Conservation (phyloP, 441 rosid species). For the Pelargonium cotyledonis region DNA sequence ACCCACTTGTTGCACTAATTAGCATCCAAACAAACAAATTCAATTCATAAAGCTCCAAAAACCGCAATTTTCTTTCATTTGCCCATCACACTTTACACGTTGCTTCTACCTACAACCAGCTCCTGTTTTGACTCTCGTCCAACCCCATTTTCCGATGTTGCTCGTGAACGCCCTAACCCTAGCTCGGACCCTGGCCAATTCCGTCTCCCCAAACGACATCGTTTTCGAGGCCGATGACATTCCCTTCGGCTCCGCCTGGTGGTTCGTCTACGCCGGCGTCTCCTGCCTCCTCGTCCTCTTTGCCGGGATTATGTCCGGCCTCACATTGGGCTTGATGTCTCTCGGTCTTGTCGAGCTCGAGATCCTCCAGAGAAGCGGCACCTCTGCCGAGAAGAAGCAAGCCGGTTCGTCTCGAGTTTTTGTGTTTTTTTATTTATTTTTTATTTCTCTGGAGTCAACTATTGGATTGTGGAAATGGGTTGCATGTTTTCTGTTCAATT, state of each 20-base stretch:
- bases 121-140: too few species aligned
- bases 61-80: neutral
- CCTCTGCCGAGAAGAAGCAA: constrained; percentile 24
- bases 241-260: constrained; percentile 19
- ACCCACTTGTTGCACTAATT: too few species aligned
- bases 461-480: constrained; percentile 39
- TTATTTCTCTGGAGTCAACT: neutral
- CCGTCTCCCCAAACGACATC: constrained; percentile 28
- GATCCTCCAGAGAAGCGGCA: constrained; percentile 28
- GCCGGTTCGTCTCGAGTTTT: constrained; percentile 21
- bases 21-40: too few species aligned
- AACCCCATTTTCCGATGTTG: constrained; percentile 10
- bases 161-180: constrained; percentile 27
- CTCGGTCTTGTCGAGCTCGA: constrained; percentile 28
- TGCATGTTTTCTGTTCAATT: constrained; percentile 24
- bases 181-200: constrained; percentile 20
- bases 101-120: neutral
- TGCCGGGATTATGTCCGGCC: constrained; percentile 32
- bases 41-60: neutral
- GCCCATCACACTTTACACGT: neutral
- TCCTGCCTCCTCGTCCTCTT: constrained; percentile 25
- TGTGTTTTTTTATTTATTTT: too few species aligned
- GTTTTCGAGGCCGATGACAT: constrained; percentile 40
- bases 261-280: constrained; percentile 22
- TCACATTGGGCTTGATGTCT: constrained; percentile 30